These are phyloP conservation scores for Populus hybrid DNA, from an alignment of 441 rosid genomes.

Conservation along the genomic window DNA sequence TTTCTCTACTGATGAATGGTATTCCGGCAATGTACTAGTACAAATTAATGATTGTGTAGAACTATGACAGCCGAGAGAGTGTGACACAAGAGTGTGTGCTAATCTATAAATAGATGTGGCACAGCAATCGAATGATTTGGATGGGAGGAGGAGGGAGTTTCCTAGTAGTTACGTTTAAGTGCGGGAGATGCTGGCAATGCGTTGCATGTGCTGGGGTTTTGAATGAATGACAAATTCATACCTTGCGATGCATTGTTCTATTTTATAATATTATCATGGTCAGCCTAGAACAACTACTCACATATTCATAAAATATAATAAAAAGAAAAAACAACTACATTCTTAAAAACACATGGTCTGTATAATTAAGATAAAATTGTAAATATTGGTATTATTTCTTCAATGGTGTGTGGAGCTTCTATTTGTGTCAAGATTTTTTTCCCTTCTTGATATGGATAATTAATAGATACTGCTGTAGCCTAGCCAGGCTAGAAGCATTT, in stretches of 20 bases:
- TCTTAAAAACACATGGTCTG: neutral
- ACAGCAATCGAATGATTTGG: neutral
- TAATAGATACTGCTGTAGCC: neutral
- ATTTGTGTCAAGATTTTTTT: neutral
- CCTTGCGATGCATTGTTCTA: slow-evolving; percentile 12
- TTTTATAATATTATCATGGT: neutral
- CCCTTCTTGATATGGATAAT: neutral
- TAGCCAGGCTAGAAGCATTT: neutral
- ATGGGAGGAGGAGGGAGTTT: slow-evolving; percentile 23
- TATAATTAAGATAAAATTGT: no score
- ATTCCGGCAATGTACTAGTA: neutral
- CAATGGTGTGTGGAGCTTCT: neutral
- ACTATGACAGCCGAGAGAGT: neutral
- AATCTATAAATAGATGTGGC: neutral
- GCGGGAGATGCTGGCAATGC: slow-evolving; percentile 32
- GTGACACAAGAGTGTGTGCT: neutral
- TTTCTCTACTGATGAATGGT: neutral
- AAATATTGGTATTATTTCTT: neutral
- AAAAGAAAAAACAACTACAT: neutral
- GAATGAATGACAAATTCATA: neutral
- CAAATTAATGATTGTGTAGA: neutral
- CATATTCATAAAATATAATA: neutral
- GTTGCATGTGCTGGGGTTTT: slow-evolving; percentile 11
- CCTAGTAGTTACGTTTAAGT: slow-evolving; percentile 27
- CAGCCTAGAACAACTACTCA: neutral